A percentile compares a stretch with the other conserved stretches of the same genome.
Evolutionary conservation across 768 basidiomycete species (phyloP).

Genomic region (Leccinum truebloodii): DNA sequence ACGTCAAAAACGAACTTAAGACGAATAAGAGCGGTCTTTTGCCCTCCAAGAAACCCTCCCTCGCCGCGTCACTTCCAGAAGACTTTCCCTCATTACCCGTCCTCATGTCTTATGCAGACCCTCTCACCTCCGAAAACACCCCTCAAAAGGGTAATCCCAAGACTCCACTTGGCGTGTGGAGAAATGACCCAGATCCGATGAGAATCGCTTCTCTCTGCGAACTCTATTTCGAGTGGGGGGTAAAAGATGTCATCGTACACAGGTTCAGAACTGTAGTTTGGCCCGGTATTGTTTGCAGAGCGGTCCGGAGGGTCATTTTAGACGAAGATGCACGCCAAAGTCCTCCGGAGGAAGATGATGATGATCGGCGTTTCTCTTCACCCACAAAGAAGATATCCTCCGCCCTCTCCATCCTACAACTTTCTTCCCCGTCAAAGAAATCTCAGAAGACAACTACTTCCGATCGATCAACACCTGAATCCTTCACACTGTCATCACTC

Average conservation of each 20-base stretch:
- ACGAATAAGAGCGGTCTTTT: slow-evolving; percentile 68
- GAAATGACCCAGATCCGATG: slow-evolving; percentile 63
- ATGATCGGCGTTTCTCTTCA: slow-evolving; percentile 4
- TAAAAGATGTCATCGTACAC: slow-evolving; percentile 77
- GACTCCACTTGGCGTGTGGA: slow-evolving; percentile 45
- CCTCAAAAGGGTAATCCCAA: slow-evolving; percentile 32
- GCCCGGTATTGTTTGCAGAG: slow-evolving; percentile 69
- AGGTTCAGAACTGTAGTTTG: slow-evolving; percentile 84
- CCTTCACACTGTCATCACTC: slow-evolving; percentile 20
- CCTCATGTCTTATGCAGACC: slow-evolving; percentile 74
- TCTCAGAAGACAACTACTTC: slow-evolving; percentile 1
- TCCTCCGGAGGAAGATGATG: not conserved
- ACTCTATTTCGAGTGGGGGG: slow-evolving; percentile 91
- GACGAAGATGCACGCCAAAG: slow-evolving; percentile 40
- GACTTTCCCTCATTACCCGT: slow-evolving; percentile 75
- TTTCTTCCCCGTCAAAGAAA: slow-evolving; percentile 22
- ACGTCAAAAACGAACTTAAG: slow-evolving; percentile 60
- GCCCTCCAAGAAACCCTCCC: slow-evolving; percentile 60
- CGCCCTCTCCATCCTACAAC: slow-evolving; percentile 13
- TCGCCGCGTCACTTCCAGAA: slow-evolving; percentile 63
- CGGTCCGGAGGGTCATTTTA: slow-evolving; percentile 64
- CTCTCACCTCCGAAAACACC: slow-evolving; percentile 69
- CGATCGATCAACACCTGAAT: slow-evolving; percentile 5
- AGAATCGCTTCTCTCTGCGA: slow-evolving; percentile 81
- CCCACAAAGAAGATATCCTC: slow-evolving; percentile 19